These are phyloP conservation scores for Elaeis guineensis DNA, from an alignment of 176 grass and related monocot genomes.

Conservation along the genomic window DNA sequence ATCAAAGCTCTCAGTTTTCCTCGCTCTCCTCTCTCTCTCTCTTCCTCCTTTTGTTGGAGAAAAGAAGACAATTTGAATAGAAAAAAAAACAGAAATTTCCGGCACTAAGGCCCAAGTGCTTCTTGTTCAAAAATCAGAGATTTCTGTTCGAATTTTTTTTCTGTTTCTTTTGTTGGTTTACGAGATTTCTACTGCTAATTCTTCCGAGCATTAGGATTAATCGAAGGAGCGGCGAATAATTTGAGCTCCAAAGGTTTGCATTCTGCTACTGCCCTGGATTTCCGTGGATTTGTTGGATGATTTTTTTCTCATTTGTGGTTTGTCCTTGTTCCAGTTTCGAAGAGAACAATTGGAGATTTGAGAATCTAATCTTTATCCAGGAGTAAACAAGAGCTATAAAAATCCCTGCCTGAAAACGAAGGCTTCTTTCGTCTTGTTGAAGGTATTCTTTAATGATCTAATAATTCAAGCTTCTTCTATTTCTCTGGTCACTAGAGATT, in stretches of 20 bases:
- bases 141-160: too few relatives aligned
- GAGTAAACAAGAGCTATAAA: not conserved
- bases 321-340: not conserved
- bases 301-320: not conserved
- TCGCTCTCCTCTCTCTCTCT: conserved; percentile 1
- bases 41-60: not conserved
- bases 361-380: not conserved
- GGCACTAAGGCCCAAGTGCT: too few relatives aligned
- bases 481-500: too few relatives aligned
- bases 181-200: not conserved
- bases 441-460: too few relatives aligned
- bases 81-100: too few relatives aligned
- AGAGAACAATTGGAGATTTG: not conserved
- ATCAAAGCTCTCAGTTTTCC: conserved; percentile 1
- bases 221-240: not conserved
- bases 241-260: conserved; percentile 7
- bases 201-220: not conserved
- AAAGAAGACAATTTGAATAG: not conserved
- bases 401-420: too few relatives aligned
- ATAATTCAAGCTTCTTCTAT: too few relatives aligned
- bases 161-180: too few relatives aligned
- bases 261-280: not conserved
- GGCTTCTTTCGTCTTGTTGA: too few relatives aligned
- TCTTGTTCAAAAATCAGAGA: too few relatives aligned
- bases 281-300: not conserved